Percentiles rank a stretch among this genome's conserved stretches.
Conservation (phyloP, 805 yeast species). For the Millerozyma acaciae region DNA sequence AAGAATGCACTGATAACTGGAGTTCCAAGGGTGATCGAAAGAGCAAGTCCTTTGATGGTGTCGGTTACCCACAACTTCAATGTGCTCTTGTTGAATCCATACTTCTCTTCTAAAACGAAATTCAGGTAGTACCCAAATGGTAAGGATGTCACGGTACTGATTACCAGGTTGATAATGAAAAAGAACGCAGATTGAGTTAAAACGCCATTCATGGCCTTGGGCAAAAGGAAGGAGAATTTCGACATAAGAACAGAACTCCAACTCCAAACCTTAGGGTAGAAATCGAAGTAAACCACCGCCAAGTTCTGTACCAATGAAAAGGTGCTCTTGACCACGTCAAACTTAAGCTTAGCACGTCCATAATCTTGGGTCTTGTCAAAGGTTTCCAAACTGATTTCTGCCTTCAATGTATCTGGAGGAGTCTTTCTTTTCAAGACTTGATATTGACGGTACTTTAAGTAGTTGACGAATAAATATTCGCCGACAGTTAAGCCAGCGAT, state of each 20-base stretch:
- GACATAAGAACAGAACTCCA: conserved; percentile 62
- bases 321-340: conserved; percentile 54
- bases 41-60: conserved; percentile 52
- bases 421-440: conserved; percentile 49
- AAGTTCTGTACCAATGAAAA: conserved; percentile 54
- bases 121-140: conserved; percentile 75
- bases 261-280: conserved; percentile 39
- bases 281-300: conserved; percentile 53
- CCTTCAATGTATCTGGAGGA: conserved; percentile 67
- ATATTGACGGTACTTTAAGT: conserved; percentile 75
- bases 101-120: conserved; percentile 88
- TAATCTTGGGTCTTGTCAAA: conserved; percentile 75
- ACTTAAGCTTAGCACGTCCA: conserved; percentile 71
- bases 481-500: conserved; percentile 72
- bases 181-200: conserved; percentile 67
- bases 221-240: conserved; percentile 33
- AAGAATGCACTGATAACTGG: conserved; percentile 74
- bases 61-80: conserved; percentile 69
- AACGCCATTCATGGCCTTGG: conserved; percentile 46
- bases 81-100: conserved; percentile 90
- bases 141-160: conserved; percentile 51
- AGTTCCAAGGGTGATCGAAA: conserved; percentile 59
- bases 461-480: conserved; percentile 71
- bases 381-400: conserved; percentile 67
- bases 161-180: conserved; percentile 50